A percentile compares a stretch with the other conserved stretches of the same genome.
Conservation (phyloP, 2,329 filamentous ascomycete species). For the Hymenoscyphus fraxineus region DNA sequence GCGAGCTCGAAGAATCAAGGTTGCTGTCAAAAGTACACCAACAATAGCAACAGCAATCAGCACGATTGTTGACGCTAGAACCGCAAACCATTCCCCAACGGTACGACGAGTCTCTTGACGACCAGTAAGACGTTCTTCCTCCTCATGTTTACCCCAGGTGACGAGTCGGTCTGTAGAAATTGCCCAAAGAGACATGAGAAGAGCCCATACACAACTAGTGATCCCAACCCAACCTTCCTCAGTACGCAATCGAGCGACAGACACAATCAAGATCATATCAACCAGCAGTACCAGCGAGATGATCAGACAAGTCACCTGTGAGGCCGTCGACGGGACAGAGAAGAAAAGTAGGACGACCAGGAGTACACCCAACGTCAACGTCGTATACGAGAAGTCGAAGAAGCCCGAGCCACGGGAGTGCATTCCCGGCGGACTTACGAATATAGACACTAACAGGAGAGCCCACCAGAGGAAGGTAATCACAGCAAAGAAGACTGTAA, state of each 20-base stretch:
- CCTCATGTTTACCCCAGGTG: slow-evolving; percentile 85
- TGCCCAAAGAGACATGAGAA: slow-evolving; percentile 75
- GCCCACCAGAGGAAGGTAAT: slow-evolving; percentile 91
- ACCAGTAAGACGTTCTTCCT: slow-evolving; percentile 88
- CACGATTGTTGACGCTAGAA: slow-evolving; percentile 69
- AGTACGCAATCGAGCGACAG: slow-evolving; percentile 68
- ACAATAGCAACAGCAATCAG: slow-evolving; percentile 66
- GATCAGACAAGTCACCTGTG: slow-evolving; percentile 68
- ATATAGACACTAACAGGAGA: slow-evolving; percentile 80
- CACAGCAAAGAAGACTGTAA: slow-evolving; percentile 71
- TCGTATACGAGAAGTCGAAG: slow-evolving; percentile 81
- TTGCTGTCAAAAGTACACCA: slow-evolving; percentile 72
- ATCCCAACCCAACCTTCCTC: slow-evolving; percentile 95
- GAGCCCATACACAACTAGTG: slow-evolving; percentile 76
- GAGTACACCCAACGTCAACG: slow-evolving; percentile 71
- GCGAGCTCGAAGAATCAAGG: slow-evolving; percentile 72
- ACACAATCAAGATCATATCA: slow-evolving; percentile 74
- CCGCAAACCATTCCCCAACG: slow-evolving; percentile 77
- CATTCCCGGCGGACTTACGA: slow-evolving; percentile 84
- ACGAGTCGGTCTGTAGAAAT: slow-evolving; percentile 77
- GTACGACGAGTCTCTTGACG: slow-evolving; percentile 81
- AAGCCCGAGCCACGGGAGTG: slow-evolving; percentile 88
- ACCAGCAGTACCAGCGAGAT: slow-evolving; percentile 65
- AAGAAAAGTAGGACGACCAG: slow-evolving; percentile 83
- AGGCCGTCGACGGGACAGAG: slow-evolving; percentile 72